Percentiles rank a stretch among this genome's conserved stretches.
These are phyloP conservation scores for Mortierella polycephala DNA, from an alignment of 371 early-diverging fungal genomes.

Conservation along the genomic window DNA sequence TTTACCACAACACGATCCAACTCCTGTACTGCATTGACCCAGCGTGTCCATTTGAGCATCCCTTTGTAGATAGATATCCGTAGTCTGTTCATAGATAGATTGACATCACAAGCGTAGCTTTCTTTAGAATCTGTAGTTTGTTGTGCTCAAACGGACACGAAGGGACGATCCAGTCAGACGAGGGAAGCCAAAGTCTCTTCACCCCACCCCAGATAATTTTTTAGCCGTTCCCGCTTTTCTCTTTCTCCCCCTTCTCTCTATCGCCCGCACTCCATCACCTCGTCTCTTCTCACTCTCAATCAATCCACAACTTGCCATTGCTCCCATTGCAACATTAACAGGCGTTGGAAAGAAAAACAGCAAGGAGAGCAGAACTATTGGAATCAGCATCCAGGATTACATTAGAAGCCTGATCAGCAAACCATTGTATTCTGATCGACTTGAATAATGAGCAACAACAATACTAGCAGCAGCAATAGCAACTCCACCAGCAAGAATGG, in stretches of 20 bases:
- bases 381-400: background rate
- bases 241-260: background rate
- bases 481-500: conserved; percentile 7
- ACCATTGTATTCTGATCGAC: background rate
- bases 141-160: conserved; percentile 14
- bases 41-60: too few species aligned
- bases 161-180: background rate
- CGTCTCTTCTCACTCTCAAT: background rate
- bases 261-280: conserved; percentile 1
- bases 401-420: background rate
- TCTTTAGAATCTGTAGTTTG: background rate
- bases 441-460: conserved; percentile 1
- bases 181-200: background rate
- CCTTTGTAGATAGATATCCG: conserved; percentile 1
- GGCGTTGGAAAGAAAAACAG: too few species aligned
- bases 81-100: background rate
- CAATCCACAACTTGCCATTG: too few species aligned
- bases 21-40: too few species aligned
- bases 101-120: background rate
- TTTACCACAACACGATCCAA: too few species aligned
- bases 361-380: too few species aligned
- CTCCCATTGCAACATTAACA: too few species aligned
- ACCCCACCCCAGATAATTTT: conserved; percentile 2
- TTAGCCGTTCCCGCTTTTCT: background rate
- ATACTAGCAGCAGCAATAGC: conserved; percentile 5